phyloP scores from a whole-genome alignment of 2,329 filamentous ascomycete genomes.

The Ophiosphaerella narmari region DNA sequence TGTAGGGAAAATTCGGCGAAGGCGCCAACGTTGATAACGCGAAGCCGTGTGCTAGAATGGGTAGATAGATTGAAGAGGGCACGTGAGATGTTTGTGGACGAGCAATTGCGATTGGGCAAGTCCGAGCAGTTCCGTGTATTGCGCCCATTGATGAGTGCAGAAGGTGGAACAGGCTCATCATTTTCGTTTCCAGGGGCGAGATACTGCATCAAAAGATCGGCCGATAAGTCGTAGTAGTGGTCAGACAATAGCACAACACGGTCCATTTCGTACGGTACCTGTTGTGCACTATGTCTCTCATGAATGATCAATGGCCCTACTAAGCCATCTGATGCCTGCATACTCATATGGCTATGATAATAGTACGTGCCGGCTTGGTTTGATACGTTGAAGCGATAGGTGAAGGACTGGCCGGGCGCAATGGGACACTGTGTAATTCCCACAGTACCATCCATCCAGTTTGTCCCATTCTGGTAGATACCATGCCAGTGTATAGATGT shows the following conservation, averaged over 20 bases:
- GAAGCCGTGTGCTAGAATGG: constrained; percentile 69
- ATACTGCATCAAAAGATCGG: constrained; percentile 57
- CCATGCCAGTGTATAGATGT: constrained; percentile 68
- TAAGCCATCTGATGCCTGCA: constrained; percentile 50
- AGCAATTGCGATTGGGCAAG: constrained; percentile 44
- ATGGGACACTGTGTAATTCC: constrained; percentile 61
- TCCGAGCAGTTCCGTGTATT: constrained; percentile 45
- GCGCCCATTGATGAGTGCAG: constrained; percentile 50
- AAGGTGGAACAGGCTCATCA: constrained; percentile 61
- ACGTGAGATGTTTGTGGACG: constrained; percentile 32
- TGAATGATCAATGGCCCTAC: constrained; percentile 45
- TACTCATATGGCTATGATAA: constrained; percentile 46
- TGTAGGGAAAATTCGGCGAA: constrained; percentile 63
- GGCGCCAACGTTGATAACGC: constrained; percentile 73
- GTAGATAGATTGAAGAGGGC: constrained; percentile 45
- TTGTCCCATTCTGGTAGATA: constrained; percentile 55
- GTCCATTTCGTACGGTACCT: constrained; percentile 56
- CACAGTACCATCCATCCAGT: constrained; percentile 61
- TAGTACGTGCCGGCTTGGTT: constrained; percentile 42
- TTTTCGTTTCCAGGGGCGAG: constrained; percentile 55
- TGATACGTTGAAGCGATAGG: constrained; percentile 42
- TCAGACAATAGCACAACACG: constrained; percentile 68
- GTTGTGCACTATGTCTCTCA: constrained; percentile 51
- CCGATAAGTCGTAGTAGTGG: constrained; percentile 65
- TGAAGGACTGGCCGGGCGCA: constrained; percentile 51